Conservation (phyloP, 805 yeast species). For the Blastobotrys peoriensis region DNA sequence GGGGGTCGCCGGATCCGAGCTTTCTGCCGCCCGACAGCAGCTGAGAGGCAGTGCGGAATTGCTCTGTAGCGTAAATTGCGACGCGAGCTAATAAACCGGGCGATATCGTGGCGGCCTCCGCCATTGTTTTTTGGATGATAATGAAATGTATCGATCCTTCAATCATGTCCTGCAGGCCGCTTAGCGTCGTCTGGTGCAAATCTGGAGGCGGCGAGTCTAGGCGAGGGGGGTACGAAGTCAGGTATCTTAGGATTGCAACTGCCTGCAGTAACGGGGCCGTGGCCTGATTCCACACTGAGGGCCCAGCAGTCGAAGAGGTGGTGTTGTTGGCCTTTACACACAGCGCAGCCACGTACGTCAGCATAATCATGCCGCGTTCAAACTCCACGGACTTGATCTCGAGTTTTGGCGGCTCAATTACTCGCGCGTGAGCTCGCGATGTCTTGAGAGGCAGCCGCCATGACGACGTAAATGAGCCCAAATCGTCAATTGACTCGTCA, state of each 20-base stretch:
- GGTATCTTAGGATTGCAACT: conserved; percentile 20
- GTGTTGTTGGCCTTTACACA: conserved; percentile 13
- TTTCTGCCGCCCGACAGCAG: conserved; percentile 10
- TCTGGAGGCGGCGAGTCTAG: conserved; percentile 17
- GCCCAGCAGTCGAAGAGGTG: conserved; percentile 4
- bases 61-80: conserved; percentile 28
- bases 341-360: conserved; percentile 20
- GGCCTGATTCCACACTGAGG: conserved; percentile 21
- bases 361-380: conserved; percentile 21
- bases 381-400: conserved; percentile 15
- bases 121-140: conserved; percentile 23
- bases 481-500: conserved; percentile 14
- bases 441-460: conserved; percentile 24
- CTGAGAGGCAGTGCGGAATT: conserved; percentile 25
- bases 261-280: conserved; percentile 25
- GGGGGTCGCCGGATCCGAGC: conserved; percentile 10
- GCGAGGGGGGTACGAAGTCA: conserved; percentile 14
- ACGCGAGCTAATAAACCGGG: conserved; percentile 27
- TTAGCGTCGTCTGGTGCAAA: conserved; percentile 20
- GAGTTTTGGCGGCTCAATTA: conserved; percentile 9
- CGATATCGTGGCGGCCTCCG: conserved; percentile 17
- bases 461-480: conserved; percentile 19
- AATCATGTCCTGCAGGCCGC: conserved; percentile 18
- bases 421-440: conserved; percentile 12
- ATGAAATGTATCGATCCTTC: conserved; percentile 28